Percentiles rank a stretch among this genome's conserved stretches.
Conservation (phyloP, 768 basidiomycete genomes). For the Coprinellus micaceus region DNA sequence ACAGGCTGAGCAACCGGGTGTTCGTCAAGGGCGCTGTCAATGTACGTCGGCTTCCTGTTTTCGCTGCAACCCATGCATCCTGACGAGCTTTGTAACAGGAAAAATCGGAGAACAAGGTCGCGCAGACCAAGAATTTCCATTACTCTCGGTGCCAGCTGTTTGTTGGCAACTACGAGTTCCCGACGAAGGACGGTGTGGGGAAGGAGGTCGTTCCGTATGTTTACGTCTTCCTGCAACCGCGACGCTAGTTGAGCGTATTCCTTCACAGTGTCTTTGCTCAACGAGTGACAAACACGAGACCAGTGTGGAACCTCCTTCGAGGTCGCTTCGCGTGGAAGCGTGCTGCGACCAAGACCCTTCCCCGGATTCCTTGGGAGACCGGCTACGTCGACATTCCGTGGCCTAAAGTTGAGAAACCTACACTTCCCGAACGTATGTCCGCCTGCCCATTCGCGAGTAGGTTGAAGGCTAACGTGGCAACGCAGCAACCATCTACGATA, state of each 20-base stretch:
- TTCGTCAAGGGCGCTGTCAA: conserved; percentile 47
- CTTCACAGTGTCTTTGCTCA: conserved; percentile 68
- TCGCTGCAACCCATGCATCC: not conserved
- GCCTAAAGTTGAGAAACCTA: conserved; percentile 51
- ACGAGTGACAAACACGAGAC: conserved; percentile 58
- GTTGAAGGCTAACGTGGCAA: conserved; percentile 1
- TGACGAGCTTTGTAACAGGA: conserved; percentile 16
- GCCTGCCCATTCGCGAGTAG: not conserved
- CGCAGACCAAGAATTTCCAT: conserved; percentile 51
- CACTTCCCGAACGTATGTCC: conserved; percentile 42
- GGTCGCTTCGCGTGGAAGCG: conserved; percentile 71
- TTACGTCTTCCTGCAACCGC: conserved; percentile 1
- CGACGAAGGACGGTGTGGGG: conserved; percentile 36
- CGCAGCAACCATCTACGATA: conserved; percentile 63
- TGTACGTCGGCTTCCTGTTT: conserved; percentile 17
- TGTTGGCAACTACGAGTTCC: conserved; percentile 62
- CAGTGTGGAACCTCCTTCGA: conserved; percentile 53
- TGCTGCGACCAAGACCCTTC: conserved; percentile 61
- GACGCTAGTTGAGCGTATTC: not conserved
- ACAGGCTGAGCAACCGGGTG: conserved; percentile 67
- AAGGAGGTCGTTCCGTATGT: conserved; percentile 47
- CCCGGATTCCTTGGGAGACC: conserved; percentile 44
- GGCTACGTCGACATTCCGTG: conserved; percentile 59
- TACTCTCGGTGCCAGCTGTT: conserved; percentile 82
- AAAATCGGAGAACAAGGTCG: conserved; percentile 26